A percentile compares a stretch with the other conserved stretches of the same genome.
phyloP scores from a whole-genome alignment of 306 rosid genomes.

The Bauhinia variegata region DNA sequence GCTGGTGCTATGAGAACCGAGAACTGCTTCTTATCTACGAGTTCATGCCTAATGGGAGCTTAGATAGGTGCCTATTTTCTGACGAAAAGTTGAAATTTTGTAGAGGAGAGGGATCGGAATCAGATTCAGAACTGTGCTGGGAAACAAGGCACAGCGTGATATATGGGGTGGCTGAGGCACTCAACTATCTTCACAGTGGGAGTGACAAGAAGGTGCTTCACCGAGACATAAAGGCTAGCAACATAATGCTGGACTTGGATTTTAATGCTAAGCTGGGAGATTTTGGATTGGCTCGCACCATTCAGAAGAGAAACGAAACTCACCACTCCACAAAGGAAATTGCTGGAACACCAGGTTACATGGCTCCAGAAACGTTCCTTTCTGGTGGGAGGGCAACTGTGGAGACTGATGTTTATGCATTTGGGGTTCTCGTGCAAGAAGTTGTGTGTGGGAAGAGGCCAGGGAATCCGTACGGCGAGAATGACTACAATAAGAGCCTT shows the following conservation, averaged over 20 bases:
- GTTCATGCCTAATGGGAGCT: conserved; percentile 79
- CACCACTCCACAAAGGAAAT: conserved; percentile 76
- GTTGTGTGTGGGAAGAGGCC: conserved; percentile 71
- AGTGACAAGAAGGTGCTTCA: conserved; percentile 73
- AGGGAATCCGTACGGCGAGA: conserved; percentile 40
- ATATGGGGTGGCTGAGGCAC: conserved; percentile 68
- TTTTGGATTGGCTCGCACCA: conserved; percentile 72
- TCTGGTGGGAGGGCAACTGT: conserved; percentile 61
- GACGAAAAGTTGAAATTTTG: conserved; percentile 25
- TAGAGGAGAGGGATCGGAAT: not conserved
- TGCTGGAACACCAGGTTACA: conserved; percentile 84
- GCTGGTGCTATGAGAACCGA: conserved; percentile 78
- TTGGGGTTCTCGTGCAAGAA: conserved; percentile 68
- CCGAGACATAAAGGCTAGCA: conserved; percentile 77
- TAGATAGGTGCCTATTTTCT: conserved; percentile 61
- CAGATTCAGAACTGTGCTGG: conserved; percentile 49
- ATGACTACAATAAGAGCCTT: conserved; percentile 56
- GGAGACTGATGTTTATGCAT: conserved; percentile 78
- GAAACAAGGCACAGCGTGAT: conserved; percentile 51
- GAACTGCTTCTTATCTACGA: conserved; percentile 85
- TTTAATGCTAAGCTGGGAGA: conserved; percentile 69
- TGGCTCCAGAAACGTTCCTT: conserved; percentile 84
- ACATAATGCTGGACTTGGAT: conserved; percentile 70
- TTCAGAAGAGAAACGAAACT: conserved; percentile 53
- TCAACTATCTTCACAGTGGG: conserved; percentile 76